Evolutionary conservation across 441 rosid genomes (phyloP).

Genomic region (Arabidopsis hybrid): DNA sequence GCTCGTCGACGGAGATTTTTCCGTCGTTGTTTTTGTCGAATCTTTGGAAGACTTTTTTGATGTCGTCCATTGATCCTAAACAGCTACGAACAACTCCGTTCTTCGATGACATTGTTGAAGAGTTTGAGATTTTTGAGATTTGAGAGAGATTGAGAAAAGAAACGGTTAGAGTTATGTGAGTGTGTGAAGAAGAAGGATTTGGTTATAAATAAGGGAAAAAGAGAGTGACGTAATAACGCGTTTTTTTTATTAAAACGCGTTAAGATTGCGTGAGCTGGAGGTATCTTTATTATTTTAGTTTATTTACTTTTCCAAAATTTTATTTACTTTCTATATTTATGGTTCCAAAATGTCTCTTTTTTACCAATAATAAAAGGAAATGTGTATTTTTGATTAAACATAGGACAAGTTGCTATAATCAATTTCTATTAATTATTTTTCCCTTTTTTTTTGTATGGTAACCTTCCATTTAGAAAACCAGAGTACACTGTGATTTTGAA

Average conservation of each 20-base stretch:
- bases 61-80: constrained; percentile 62
- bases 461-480: too few relatives aligned
- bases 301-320: neutral
- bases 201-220: constrained; percentile 14
- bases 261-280: constrained; percentile 39
- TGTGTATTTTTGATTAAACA: neutral
- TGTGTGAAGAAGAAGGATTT: constrained; percentile 19
- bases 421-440: too few relatives aligned
- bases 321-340: neutral
- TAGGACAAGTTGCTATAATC: neutral
- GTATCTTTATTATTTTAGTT: neutral
- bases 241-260: constrained; percentile 34
- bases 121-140: neutral
- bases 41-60: constrained; percentile 60
- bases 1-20: constrained; percentile 72
- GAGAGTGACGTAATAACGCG: constrained; percentile 44
- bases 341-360: neutral
- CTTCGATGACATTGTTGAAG: constrained; percentile 41
- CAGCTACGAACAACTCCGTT: constrained; percentile 26
- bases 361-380: neutral
- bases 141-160: neutral
- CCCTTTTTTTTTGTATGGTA: too few relatives aligned
- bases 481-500: too few relatives aligned
- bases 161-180: neutral
- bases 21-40: constrained; percentile 95